Evolutionary conservation across 108 stramenopile species (phyloP).

Genomic region (Nitzschia putrida): DNA sequence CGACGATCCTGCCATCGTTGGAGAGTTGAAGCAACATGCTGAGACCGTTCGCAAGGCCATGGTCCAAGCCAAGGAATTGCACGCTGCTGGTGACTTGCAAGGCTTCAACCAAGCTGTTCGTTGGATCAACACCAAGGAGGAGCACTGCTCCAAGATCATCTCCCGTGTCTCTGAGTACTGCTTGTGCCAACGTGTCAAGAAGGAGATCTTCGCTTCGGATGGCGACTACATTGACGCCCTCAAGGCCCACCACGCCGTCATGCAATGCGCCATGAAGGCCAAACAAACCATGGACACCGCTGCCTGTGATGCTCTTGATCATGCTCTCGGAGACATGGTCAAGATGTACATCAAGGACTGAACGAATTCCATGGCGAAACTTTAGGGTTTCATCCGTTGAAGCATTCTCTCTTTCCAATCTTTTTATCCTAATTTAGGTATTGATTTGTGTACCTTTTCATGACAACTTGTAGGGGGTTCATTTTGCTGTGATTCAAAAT

Average conservation of each 20-base stretch:
- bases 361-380: not conserved
- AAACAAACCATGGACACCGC: conserved; percentile 72
- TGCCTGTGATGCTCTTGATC: conserved; percentile 71
- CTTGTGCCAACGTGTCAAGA: conserved; percentile 81
- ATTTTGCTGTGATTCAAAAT: too few species aligned
- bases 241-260: conserved; percentile 75
- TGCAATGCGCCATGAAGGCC: conserved; percentile 79
- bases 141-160: conserved; percentile 72
- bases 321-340: conserved; percentile 65
- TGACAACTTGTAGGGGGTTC: too few species aligned
- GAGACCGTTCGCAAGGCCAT: conserved; percentile 71
- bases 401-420: too few species aligned
- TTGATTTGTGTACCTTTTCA: too few species aligned
- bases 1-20: conserved; percentile 74
- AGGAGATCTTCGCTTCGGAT: conserved; percentile 59
- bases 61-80: conserved; percentile 59
- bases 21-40: conserved; percentile 58
- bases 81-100: conserved; percentile 46
- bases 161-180: conserved; percentile 63
- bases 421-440: too few species aligned
- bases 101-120: conserved; percentile 75
- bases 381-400: too few species aligned
- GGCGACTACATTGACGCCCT: conserved; percentile 71
- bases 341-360: conserved; percentile 73
- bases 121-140: conserved; percentile 84